Percentiles rank a stretch among this genome's conserved stretches.
These are phyloP conservation scores for Sherardia arvensis DNA, from an alignment of 257 asterid species.

Conservation along the genomic window DNA sequence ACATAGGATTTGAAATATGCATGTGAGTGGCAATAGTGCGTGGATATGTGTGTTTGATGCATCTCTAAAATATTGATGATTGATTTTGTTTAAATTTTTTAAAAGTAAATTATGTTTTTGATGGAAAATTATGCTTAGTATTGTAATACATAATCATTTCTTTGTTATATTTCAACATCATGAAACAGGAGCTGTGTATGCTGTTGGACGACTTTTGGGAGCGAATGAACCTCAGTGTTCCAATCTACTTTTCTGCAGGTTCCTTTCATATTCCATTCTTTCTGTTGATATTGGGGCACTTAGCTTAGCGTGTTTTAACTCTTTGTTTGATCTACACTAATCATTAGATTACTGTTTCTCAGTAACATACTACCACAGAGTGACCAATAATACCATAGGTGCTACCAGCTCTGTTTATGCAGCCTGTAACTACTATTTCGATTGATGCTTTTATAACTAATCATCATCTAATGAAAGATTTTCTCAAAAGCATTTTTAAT, in stretches of 20 bases:
- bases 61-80: not conserved
- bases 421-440: no score
- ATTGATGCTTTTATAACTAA: no score
- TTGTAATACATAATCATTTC: not conserved
- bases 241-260: constrained; percentile 91
- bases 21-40: not conserved
- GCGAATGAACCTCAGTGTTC: constrained; percentile 74
- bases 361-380: no score
- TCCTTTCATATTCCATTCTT: constrained; percentile 15
- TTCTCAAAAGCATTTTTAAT: no score
- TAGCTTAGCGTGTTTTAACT: not conserved
- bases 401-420: no score
- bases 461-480: no score
- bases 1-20: not conserved
- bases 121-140: not conserved
- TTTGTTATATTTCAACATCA: constrained; percentile 10
- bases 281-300: not conserved
- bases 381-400: no score
- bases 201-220: constrained; percentile 91
- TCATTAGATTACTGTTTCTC: not conserved
- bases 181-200: constrained; percentile 81
- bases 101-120: no score
- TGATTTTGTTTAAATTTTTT: not conserved
- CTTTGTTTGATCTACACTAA: not conserved
- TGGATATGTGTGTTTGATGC: not conserved